phyloP scores from a whole-genome alignment of 495 filamentous ascomycete species.

The Massariosphaeria phaeospora region DNA sequence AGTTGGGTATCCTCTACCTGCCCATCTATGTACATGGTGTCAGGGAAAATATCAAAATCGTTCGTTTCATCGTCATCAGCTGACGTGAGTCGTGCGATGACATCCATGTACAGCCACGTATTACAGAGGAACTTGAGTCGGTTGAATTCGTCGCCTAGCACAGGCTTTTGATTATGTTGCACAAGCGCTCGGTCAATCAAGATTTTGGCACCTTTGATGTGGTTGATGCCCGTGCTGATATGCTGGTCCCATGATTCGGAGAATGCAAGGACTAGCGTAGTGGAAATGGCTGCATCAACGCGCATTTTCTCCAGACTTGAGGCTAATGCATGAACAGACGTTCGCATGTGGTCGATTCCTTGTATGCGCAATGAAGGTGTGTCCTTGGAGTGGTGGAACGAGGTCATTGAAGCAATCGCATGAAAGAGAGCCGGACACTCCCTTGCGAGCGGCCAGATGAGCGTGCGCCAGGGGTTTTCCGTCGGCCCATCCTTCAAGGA shows the following conservation, averaged over 20 bases:
- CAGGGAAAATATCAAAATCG: slow-evolving; percentile 48
- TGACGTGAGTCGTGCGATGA: slow-evolving; percentile 69
- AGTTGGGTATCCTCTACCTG: slow-evolving; percentile 53
- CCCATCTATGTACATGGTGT: slow-evolving; percentile 41
- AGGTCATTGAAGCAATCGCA: slow-evolving; percentile 69
- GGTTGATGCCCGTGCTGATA: slow-evolving; percentile 67
- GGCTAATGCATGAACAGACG: slow-evolving; percentile 56
- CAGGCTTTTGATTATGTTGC: slow-evolving; percentile 38
- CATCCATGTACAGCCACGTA: slow-evolving; percentile 79
- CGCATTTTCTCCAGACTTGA: slow-evolving; percentile 58
- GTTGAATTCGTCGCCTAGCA: slow-evolving; percentile 44
- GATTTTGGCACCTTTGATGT: slow-evolving; percentile 65
- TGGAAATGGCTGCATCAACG: slow-evolving; percentile 64
- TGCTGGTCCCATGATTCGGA: slow-evolving; percentile 75
- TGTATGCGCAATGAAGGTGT: slow-evolving; percentile 54
- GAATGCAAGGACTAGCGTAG: slow-evolving; percentile 68
- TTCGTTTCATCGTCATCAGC: slow-evolving; percentile 54
- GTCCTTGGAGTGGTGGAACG: slow-evolving; percentile 66
- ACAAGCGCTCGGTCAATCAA: slow-evolving; percentile 58
- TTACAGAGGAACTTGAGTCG: slow-evolving; percentile 69
- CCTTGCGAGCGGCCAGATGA: slow-evolving; percentile 66
- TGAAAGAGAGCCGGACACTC: slow-evolving; percentile 67
- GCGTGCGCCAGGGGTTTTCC: slow-evolving; percentile 74
- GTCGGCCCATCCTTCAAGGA: slow-evolving; percentile 67
- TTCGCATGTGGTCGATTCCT: slow-evolving; percentile 70